Conservation (phyloP, 768 basidiomycete genomes). For the Mycena metata region DNA sequence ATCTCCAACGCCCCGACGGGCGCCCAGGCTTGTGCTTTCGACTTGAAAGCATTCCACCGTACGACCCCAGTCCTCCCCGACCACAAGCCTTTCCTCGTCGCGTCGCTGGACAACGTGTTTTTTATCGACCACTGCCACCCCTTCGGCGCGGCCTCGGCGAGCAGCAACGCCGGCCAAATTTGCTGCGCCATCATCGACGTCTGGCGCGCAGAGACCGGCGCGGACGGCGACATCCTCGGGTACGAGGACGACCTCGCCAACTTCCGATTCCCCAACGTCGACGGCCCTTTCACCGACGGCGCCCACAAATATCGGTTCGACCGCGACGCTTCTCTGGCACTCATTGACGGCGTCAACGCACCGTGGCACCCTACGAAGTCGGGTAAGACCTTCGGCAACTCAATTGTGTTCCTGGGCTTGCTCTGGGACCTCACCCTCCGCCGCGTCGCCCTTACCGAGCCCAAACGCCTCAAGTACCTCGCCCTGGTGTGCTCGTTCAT, state of each 20-base stretch:
- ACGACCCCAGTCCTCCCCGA: constrained; percentile 20
- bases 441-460: constrained; percentile 43
- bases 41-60: constrained; percentile 28
- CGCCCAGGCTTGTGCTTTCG: constrained; percentile 36
- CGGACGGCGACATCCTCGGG: background rate
- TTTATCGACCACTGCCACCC: constrained; percentile 42
- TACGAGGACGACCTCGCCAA: constrained; percentile 36
- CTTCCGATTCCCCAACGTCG: constrained; percentile 33
- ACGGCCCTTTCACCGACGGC: background rate
- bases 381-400: constrained; percentile 35
- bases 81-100: constrained; percentile 38
- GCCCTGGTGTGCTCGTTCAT: constrained; percentile 34
- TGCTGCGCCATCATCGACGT: constrained; percentile 31
- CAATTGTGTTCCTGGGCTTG: constrained; percentile 45
- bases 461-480: constrained; percentile 44
- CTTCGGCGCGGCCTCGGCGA: constrained; percentile 32
- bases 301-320: background rate
- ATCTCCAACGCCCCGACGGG: constrained; percentile 38
- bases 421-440: constrained; percentile 45
- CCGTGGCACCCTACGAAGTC: constrained; percentile 28
- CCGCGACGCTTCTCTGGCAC: background rate
- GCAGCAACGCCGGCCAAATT: constrained; percentile 40
- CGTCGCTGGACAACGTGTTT: constrained; percentile 11
- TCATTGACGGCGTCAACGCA: background rate
- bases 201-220: background rate